Conservation (phyloP, 176 grass and related monocot genomes). For the Carex kokanica region DNA sequence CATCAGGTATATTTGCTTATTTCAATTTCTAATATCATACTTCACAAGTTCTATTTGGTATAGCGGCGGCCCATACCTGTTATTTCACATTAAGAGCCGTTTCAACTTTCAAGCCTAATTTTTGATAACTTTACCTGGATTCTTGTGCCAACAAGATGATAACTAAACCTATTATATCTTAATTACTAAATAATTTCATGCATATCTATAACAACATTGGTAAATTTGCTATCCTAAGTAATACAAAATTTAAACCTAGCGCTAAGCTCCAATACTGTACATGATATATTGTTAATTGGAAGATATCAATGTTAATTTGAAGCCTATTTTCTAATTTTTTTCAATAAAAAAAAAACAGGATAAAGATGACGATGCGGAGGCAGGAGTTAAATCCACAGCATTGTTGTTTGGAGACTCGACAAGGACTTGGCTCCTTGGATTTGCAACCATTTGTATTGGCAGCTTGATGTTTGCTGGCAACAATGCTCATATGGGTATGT, state of each 20-base stretch:
- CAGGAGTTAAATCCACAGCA: constrained; percentile 50
- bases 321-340: neutral
- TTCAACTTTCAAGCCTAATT: neutral
- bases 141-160: neutral
- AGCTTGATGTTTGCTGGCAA: constrained; percentile 31
- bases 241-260: no score
- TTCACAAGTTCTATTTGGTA: neutral
- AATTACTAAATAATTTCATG: neutral
- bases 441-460: constrained; percentile 37
- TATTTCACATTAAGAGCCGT: neutral
- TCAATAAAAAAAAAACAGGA: constrained; percentile 28
- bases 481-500: constrained; percentile 43
- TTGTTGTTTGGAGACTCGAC: constrained; percentile 35
- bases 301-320: neutral
- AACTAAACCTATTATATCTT: neutral
- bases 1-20: constrained; percentile 33
- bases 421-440: constrained; percentile 38
- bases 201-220: neutral
- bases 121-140: neutral
- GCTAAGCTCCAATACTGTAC: neutral
- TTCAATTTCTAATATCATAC: neutral
- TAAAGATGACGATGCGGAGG: constrained; percentile 37
- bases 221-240: neutral
- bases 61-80: neutral
- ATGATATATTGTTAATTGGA: neutral